phyloP scores from a whole-genome alignment of 1,139 yeast species.

The Kazachstania sp. region DNA sequence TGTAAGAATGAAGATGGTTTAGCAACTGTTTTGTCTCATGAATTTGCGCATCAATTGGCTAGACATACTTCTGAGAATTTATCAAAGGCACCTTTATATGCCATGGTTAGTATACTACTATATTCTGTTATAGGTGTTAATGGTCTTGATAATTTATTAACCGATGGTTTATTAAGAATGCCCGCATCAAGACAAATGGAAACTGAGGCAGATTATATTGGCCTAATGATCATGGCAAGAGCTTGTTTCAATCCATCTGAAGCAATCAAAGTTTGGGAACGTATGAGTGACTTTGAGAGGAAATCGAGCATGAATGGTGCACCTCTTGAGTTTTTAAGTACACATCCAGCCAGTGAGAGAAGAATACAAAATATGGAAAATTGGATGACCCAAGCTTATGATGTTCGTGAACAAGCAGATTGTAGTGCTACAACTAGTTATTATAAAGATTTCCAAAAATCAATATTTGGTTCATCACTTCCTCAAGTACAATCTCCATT shows the following conservation, averaged over 20 bases:
- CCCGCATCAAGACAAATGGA: constrained; percentile 93
- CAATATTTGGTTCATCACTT: constrained; percentile 8
- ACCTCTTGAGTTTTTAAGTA: constrained; percentile 57
- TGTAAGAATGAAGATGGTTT: constrained; percentile 80
- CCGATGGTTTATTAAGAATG: constrained; percentile 55
- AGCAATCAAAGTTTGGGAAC: constrained; percentile 69
- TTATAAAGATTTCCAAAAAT: constrained; percentile 17
- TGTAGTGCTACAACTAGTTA: constrained; percentile 17
- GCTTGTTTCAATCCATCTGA: constrained; percentile 78
- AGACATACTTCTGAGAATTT: constrained; percentile 83
- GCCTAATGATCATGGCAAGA: constrained; percentile 80
- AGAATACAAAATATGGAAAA: constrained; percentile 59
- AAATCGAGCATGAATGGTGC: constrained; percentile 27
- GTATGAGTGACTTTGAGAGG: constrained; percentile 63
- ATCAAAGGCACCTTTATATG: constrained; percentile 53
- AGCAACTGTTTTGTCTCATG: constrained; percentile 91
- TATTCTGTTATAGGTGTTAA: constrained; percentile 46
- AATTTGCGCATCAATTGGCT: constrained; percentile 87
- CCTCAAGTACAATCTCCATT: background rate
- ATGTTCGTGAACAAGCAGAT: constrained; percentile 25
- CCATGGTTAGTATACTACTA: constrained; percentile 42
- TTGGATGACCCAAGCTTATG: constrained; percentile 68
- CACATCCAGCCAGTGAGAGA: constrained; percentile 80
- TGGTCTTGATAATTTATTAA: constrained; percentile 45
- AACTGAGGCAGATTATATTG: constrained; percentile 91